phyloP scores from a whole-genome alignment of 306 rosid genomes.

The Betula pendula region DNA sequence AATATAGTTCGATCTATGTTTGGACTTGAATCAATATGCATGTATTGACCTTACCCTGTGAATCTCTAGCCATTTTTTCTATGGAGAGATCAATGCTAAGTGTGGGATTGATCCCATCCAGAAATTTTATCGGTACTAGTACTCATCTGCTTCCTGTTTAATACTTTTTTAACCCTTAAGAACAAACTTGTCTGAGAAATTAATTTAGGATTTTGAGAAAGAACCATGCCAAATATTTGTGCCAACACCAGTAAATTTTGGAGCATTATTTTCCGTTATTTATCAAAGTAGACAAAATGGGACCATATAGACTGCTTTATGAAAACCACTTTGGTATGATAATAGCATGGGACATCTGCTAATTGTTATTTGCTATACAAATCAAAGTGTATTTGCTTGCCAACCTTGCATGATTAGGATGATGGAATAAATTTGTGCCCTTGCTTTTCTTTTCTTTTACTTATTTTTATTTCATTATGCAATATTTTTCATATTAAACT shows the following conservation, averaged over 20 bases:
- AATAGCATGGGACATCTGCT: not conserved
- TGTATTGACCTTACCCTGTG: not conserved
- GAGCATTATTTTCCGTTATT: not conserved
- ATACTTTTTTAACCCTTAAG: not conserved
- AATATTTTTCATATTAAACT: conserved; percentile 12
- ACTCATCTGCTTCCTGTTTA: not conserved
- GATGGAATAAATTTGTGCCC: not conserved
- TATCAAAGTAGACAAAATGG: not conserved
- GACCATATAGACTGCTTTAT: not conserved
- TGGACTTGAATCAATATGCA: not conserved
- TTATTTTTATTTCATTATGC: not conserved
- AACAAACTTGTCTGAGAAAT: not conserved
- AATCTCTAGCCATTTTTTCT: not conserved
- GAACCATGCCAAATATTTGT: not conserved
- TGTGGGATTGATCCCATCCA: not conserved
- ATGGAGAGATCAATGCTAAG: not conserved
- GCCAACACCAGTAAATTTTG: not conserved
- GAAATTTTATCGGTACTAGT: not conserved
- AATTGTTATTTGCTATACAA: not conserved
- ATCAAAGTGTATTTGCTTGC: not conserved
- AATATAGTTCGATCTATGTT: not conserved
- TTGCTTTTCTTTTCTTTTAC: not conserved
- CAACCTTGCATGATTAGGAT: not conserved
- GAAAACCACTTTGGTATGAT: not conserved
- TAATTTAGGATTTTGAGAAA: not conserved